Percentiles rank a stretch among this genome's conserved stretches.
phyloP scores from a whole-genome alignment of 371 early-diverging fungal species.

The Mortierella sp. region DNA sequence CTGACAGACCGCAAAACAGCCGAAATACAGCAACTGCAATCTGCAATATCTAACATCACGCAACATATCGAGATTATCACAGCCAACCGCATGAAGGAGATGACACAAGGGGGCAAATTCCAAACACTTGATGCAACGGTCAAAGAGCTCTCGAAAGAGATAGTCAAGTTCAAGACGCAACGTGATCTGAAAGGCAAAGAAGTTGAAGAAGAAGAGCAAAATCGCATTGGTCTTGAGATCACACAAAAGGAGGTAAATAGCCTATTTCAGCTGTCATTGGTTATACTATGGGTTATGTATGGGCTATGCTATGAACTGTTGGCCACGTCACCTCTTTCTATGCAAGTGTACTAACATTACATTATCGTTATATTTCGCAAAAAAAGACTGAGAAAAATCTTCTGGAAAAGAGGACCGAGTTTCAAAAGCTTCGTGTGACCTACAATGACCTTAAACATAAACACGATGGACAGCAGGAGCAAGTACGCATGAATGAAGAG shows the following conservation, averaged over 20 bases:
- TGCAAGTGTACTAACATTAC: neutral
- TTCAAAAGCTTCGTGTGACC: constrained; percentile 62
- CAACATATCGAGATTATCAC: constrained; percentile 46
- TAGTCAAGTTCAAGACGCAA: constrained; percentile 86
- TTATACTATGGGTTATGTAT: neutral
- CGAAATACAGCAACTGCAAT: constrained; percentile 29
- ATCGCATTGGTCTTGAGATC: constrained; percentile 51
- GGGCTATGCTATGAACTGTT: neutral
- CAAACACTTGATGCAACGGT: constrained; percentile 74
- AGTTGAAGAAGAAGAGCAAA: constrained; percentile 79
- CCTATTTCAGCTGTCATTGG: neutral
- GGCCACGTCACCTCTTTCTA: too few relatives aligned
- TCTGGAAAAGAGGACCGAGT: constrained; percentile 64
- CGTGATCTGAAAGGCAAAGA: constrained; percentile 79
- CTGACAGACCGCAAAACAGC: constrained; percentile 28
- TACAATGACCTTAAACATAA: constrained; percentile 72
- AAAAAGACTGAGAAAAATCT: constrained; percentile 65
- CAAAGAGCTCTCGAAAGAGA: constrained; percentile 80
- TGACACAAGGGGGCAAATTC: constrained; percentile 73
- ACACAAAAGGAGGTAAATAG: constrained; percentile 63
- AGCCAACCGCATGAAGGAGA: constrained; percentile 58
- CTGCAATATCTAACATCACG: constrained; percentile 43
- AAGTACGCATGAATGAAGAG: constrained; percentile 83
- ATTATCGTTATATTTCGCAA: neutral
- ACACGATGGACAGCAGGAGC: constrained; percentile 74